Evolutionary conservation across 2,329 filamentous ascomycete species (phyloP).

Genomic region (Incumbomyces delicatus): DNA sequence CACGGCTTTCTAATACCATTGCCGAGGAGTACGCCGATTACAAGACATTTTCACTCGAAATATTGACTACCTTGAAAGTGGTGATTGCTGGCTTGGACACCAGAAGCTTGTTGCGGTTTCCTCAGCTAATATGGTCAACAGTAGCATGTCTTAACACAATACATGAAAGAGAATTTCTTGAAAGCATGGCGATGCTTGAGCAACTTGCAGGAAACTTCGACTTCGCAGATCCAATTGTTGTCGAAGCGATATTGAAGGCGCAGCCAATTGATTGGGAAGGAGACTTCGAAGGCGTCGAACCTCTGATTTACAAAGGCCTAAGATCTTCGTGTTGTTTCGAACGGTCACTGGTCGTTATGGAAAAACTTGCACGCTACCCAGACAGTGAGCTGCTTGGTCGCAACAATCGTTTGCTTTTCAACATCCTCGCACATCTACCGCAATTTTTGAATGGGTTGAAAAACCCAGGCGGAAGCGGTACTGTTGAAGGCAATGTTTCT

Average conservation of each 20-base stretch:
- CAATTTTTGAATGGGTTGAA: conserved; percentile 75
- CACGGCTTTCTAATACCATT: conserved; percentile 88
- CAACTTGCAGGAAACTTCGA: conserved; percentile 77
- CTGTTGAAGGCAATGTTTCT: conserved; percentile 44
- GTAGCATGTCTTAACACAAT: conserved; percentile 95
- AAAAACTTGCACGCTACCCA: conserved; percentile 68
- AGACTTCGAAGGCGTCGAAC: conserved; percentile 73
- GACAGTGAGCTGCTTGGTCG: conserved; percentile 73
- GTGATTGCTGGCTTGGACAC: conserved; percentile 77
- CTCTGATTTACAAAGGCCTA: conserved; percentile 80
- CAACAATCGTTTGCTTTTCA: conserved; percentile 71
- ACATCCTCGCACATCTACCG: conserved; percentile 84
- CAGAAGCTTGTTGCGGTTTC: conserved; percentile 74
- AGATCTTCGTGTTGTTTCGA: conserved; percentile 77
- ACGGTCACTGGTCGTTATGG: conserved; percentile 64
- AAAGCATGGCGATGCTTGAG: conserved; percentile 84
- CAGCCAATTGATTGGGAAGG: conserved; percentile 84
- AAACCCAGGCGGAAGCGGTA: conserved; percentile 31
- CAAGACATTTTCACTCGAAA: conserved; percentile 96
- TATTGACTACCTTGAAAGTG: conserved; percentile 83
- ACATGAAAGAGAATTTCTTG: conserved; percentile 88
- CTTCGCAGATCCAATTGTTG: conserved; percentile 58
- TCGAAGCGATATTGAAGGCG: conserved; percentile 63
- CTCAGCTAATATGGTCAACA: conserved; percentile 95
- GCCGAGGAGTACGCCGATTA: conserved; percentile 91